A percentile compares a stretch with the other conserved stretches of the same genome.
Evolutionary conservation across 768 basidiomycete species (phyloP).

Genomic region (Phlebiopsis flavidoalba): DNA sequence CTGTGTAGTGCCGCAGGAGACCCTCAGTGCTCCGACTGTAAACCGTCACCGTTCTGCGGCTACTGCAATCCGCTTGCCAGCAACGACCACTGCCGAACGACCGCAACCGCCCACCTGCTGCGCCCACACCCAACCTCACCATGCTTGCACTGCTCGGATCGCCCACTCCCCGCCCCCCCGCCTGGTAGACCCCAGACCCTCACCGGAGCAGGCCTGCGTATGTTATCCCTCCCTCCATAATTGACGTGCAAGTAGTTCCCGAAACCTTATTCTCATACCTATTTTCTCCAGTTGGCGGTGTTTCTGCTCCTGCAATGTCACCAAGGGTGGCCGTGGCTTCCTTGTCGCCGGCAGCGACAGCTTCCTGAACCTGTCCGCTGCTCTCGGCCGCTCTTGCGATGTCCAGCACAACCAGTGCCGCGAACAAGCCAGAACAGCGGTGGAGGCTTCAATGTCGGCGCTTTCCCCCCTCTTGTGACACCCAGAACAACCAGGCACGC

Average conservation of each 20-base stretch:
- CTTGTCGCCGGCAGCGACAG: slow-evolving; percentile 35
- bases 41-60: too few relatives aligned
- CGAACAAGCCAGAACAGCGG: slow-evolving; percentile 47
- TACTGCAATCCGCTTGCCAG: slow-evolving; percentile 8
- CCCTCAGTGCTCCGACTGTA: too few relatives aligned
- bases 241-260: background rate
- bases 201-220: slow-evolving; percentile 43
- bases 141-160: too few relatives aligned
- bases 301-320: slow-evolving; percentile 39
- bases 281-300: slow-evolving; percentile 31
- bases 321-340: slow-evolving; percentile 43
- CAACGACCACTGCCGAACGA: slow-evolving; percentile 11
- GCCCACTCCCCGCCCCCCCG: too few relatives aligned
- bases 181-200: slow-evolving; percentile 56
- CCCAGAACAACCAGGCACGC: slow-evolving; percentile 24
- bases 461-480: too few relatives aligned
- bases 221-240: slow-evolving; percentile 16
- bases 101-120: too few relatives aligned
- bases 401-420: slow-evolving; percentile 43
- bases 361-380: slow-evolving; percentile 44
- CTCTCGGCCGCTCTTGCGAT: slow-evolving; percentile 54
- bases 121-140: too few relatives aligned
- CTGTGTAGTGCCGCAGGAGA: too few relatives aligned
- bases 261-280: background rate
- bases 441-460: slow-evolving; percentile 32